A percentile compares a stretch with the other conserved stretches of the same genome.
Conservation (phyloP, 192 early-diverging fungal genomes). For the Coemansia sp. region DNA sequence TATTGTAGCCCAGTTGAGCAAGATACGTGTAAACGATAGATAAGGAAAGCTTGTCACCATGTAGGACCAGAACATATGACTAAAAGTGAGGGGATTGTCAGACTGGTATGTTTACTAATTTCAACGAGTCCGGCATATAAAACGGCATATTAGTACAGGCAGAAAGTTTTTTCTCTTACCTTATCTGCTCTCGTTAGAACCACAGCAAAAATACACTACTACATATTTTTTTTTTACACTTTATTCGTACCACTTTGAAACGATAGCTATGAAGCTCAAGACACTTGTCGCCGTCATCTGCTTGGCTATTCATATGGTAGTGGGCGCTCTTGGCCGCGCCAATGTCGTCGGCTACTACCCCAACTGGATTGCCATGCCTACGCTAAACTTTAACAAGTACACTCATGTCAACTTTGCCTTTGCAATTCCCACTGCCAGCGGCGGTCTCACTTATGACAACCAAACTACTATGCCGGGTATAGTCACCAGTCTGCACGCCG, state of each 20-base stretch:
- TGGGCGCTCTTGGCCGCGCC: constrained; percentile 12
- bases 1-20: not conserved
- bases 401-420: constrained; percentile 67
- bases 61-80: not conserved
- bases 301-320: constrained; percentile 8
- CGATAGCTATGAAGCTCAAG: constrained; percentile 6
- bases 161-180: not conserved
- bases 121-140: not conserved
- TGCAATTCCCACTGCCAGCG: constrained; percentile 32
- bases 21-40: not conserved
- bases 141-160: not conserved
- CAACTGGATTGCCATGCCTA: constrained; percentile 31
- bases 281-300: constrained; percentile 10
- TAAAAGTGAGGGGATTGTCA: not conserved
- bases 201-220: not conserved
- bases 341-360: constrained; percentile 41
- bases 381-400: constrained; percentile 34
- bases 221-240: not conserved
- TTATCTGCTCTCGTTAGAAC: not conserved
- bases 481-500: constrained; percentile 11
- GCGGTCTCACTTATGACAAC: constrained; percentile 20
- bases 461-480: constrained; percentile 13
- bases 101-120: not conserved
- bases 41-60: not conserved
- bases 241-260: not conserved